Percentiles rank a stretch among this genome's conserved stretches.
Conservation (phyloP, 1,284 basidiomycete species). For the Flammula alnicola region DNA sequence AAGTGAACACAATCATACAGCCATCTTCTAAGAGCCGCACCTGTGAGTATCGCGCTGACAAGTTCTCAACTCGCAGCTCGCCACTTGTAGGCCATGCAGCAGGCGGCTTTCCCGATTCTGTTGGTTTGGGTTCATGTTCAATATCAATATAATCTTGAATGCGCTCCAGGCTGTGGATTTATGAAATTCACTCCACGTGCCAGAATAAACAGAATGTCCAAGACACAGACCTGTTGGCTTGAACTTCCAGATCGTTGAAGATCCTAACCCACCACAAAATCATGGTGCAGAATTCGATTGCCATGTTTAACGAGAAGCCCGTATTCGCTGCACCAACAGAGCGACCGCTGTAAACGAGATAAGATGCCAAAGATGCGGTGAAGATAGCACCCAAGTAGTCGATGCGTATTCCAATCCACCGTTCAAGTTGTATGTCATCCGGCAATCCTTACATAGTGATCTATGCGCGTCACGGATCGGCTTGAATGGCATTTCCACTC, state of each 20-base stretch:
- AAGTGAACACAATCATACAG: not conserved
- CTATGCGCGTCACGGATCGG: slow-evolving; percentile 40
- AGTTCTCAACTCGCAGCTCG: slow-evolving; percentile 60
- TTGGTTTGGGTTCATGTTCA: slow-evolving; percentile 67
- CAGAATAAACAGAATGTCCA: slow-evolving; percentile 30
- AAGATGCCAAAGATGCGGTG: slow-evolving; percentile 47
- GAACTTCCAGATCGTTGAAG: slow-evolving; percentile 46
- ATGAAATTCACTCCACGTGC: slow-evolving; percentile 37
- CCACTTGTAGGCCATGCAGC: slow-evolving; percentile 74
- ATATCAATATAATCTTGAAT: slow-evolving; percentile 73
- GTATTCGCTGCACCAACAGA: slow-evolving; percentile 48
- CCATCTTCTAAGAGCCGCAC: slow-evolving; percentile 19
- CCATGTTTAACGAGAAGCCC: slow-evolving; percentile 60
- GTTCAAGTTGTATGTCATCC: slow-evolving; percentile 48
- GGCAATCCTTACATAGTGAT: slow-evolving; percentile 42
- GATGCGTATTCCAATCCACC: slow-evolving; percentile 47
- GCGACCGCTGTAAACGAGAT: slow-evolving; percentile 57
- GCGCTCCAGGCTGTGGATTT: slow-evolving; percentile 64
- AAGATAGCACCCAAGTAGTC: slow-evolving; percentile 41
- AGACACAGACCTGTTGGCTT: slow-evolving; percentile 21
- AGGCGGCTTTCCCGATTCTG: slow-evolving; percentile 50
- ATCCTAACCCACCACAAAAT: slow-evolving; percentile 48
- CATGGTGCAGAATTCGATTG: slow-evolving; percentile 44
- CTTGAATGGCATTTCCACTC: slow-evolving; percentile 40
- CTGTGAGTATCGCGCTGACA: slow-evolving; percentile 59